Evolutionary conservation across 1,139 yeast species (phyloP), one percentile per base, ranked within the genome.

Genomic region (Candida sanyaensis): DNA sequence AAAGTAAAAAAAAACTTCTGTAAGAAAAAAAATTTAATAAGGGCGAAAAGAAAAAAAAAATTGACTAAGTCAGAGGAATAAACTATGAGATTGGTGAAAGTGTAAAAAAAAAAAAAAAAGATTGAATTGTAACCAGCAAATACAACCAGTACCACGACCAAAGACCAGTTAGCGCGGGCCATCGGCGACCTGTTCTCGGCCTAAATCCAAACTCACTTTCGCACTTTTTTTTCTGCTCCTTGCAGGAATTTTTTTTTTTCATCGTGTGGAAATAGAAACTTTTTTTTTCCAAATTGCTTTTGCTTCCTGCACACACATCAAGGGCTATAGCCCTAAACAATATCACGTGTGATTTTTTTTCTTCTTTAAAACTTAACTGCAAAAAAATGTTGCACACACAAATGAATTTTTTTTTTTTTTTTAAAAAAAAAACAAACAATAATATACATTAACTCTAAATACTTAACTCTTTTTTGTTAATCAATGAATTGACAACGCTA

Each of bases 401-500:
- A n/a, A 37, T 11, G 26, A 38, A 13, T 17, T 38, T 33, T 33
- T 13, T 31, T 10, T 7, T 32, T 32, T 8, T 12, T 17, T 21
- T 26, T 37, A 12, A 21, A 24, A 29, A 28, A 29, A 13, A 28
- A 29, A 11, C 6, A 24, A 36, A 17, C 27, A 11, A 6, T 33
- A 23, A 28, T 34, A 17, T 34, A 34, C 17, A 34, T 36, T 36
- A 36, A 23, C n/a, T 29, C 46, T 48, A 37, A n/a, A 39, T 17
- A 37, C 13, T 31, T 11, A 48, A 44, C 49, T 69, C 70, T 41
- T 61, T 61, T 9, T 56, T 39, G 37, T 62, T 65, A 47, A 65
- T 58, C 55, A 68, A 63, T 23, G 69, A 56, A 57, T 75, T 75
- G 41, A 73, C 68, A 27, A 71, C 72, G 38, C 78, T 64, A 49